Percentiles rank a stretch among this genome's conserved stretches.
Conservation (phyloP, 305 asterid species). For the Fraxinus sp. region DNA sequence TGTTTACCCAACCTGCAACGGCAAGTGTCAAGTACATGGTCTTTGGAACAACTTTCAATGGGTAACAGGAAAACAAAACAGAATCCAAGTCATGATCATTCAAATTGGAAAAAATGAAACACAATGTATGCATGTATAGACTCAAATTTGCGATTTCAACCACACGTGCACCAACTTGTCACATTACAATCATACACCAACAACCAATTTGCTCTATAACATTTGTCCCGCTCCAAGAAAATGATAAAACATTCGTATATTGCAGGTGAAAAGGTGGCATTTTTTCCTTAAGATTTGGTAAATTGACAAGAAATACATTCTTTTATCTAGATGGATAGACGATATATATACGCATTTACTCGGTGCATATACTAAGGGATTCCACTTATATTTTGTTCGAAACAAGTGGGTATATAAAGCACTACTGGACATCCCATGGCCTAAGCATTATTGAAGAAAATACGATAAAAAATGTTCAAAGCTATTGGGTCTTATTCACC, state of each 20-base stretch:
- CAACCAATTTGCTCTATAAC: neutral
- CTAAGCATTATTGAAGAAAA: neutral
- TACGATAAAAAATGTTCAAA: neutral
- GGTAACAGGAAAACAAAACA: too few species aligned
- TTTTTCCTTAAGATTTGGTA: neutral
- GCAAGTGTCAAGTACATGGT: constrained; percentile 13
- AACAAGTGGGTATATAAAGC: neutral
- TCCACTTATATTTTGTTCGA: neutral
- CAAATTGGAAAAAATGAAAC: neutral
- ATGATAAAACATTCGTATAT: neutral
- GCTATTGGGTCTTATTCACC: neutral
- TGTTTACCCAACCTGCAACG: constrained; percentile 92
- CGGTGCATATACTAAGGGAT: neutral
- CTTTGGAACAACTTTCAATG: neutral
- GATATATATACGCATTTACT: neutral
- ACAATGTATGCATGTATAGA: neutral
- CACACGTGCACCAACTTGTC: neutral
- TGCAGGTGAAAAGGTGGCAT: neutral
- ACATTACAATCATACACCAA: neutral
- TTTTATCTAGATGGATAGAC: neutral
- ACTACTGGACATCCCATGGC: neutral
- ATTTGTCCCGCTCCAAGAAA: neutral
- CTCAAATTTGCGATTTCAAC: neutral
- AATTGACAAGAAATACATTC: neutral
- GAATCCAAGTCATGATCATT: constrained; percentile 1